Conservation (phyloP, 768 basidiomycete genomes). For the Boletus reticuloceps region DNA sequence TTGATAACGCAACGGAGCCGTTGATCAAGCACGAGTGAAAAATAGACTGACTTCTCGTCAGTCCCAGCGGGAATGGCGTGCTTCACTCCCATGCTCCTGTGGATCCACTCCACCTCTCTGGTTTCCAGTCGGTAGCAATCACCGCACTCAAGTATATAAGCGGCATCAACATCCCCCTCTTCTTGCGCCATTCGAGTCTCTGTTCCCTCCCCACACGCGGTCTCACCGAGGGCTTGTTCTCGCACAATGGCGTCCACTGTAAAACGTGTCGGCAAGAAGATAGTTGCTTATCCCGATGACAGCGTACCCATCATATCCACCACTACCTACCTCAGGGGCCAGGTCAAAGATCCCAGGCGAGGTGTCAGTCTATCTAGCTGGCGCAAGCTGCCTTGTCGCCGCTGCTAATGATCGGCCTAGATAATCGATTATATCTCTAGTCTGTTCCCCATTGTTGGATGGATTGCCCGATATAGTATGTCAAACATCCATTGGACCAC, state of each 20-base stretch:
- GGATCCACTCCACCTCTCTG: no score
- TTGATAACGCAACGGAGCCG: no score
- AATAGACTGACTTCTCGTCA: constrained; percentile 2
- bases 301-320: constrained; percentile 58
- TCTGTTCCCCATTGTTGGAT: constrained; percentile 82
- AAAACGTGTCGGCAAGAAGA: constrained; percentile 52
- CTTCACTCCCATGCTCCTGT: constrained; percentile 17
- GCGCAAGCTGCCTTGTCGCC: no score
- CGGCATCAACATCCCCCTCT: not conserved
- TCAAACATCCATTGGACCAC: not conserved
- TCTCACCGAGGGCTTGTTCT: not conserved
- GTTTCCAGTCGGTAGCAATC: not conserved
- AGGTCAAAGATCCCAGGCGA: constrained; percentile 44
- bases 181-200: not conserved
- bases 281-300: constrained; percentile 61
- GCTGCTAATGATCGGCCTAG: constrained; percentile 33
- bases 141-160: constrained; percentile 1
- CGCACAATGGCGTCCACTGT: constrained; percentile 36
- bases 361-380: constrained; percentile 35
- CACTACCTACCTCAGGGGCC: constrained; percentile 47
- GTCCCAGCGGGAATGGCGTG: constrained; percentile 11
- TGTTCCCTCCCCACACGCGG: not conserved
- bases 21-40: no score
- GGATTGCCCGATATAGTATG: constrained; percentile 84
- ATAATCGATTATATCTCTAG: constrained; percentile 58